A percentile compares a stretch with the other conserved stretches of the same genome.
phyloP scores from a whole-genome alignment of 768 basidiomycete species.

The Leccinum broughii region DNA sequence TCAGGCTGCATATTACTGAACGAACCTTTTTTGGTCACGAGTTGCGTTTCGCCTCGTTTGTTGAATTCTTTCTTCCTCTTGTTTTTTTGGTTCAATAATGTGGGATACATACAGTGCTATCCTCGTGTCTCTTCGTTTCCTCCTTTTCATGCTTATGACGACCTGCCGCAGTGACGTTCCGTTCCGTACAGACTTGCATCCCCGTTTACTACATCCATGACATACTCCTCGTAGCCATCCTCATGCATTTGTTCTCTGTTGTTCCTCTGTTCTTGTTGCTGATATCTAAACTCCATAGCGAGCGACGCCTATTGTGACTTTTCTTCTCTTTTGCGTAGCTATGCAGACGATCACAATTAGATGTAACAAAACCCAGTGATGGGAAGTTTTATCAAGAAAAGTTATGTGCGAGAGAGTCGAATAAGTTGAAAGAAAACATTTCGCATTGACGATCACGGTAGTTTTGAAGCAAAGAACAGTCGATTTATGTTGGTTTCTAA shows the following conservation, averaged over 20 bases:
- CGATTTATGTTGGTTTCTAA: no score
- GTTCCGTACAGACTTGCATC: constrained; percentile 29
- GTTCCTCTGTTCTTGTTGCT: constrained; percentile 16
- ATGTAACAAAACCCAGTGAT: background rate
- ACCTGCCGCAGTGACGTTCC: constrained; percentile 22
- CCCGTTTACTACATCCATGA: constrained; percentile 20
- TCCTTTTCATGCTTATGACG: constrained; percentile 12
- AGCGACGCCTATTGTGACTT: constrained; percentile 2
- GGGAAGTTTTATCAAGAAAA: no score
- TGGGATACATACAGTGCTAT: constrained; percentile 26
- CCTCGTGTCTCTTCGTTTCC: constrained; percentile 4
- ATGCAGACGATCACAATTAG: background rate
- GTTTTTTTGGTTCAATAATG: constrained; percentile 21
- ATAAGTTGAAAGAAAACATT: no score
- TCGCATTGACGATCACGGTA: no score
- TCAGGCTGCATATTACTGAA: constrained; percentile 63
- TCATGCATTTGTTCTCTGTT: constrained; percentile 22
- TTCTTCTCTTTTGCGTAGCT: constrained; percentile 15
- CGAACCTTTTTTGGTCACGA: constrained; percentile 8
- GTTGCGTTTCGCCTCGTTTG: constrained; percentile 14
- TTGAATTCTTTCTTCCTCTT: constrained; percentile 2
- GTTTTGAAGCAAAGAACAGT: no score
- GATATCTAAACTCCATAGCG: constrained; percentile 5
- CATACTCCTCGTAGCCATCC: constrained; percentile 17
- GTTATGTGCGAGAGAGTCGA: no score